A percentile compares a stretch with the other conserved stretches of the same genome.
Evolutionary conservation across 108 stramenopile genomes (phyloP).

Genomic region (Pinguiococcus pyrenoidosus): DNA sequence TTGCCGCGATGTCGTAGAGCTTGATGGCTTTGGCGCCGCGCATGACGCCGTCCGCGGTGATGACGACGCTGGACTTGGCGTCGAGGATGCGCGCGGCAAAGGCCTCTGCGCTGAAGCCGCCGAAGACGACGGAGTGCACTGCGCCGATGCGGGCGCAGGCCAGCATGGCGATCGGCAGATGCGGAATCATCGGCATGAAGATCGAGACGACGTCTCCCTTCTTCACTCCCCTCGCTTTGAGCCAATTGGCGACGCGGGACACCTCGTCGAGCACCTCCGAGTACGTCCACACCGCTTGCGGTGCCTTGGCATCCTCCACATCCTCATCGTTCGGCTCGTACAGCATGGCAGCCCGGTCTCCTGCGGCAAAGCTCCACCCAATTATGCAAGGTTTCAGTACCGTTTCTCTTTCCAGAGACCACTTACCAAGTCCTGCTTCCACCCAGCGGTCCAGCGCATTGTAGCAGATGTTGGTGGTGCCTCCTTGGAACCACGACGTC

Average conservation of each 20-base stretch:
- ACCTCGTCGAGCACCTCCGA: slow-evolving; percentile 4
- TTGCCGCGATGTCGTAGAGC: slow-evolving; percentile 1
- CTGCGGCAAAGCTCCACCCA: not conserved
- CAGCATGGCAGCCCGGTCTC: slow-evolving; percentile 2
- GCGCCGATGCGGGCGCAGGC: slow-evolving; percentile 26
- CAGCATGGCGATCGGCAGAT: slow-evolving; percentile 21
- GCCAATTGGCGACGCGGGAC: slow-evolving; percentile 2
- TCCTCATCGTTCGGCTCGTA: slow-evolving; percentile 7
- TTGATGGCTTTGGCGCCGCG: slow-evolving; percentile 12
- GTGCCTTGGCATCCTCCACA: no score
- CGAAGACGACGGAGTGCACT: slow-evolving; percentile 27
- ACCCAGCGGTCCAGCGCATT: slow-evolving; percentile 71
- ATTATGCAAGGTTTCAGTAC: not conserved
- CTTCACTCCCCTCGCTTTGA: slow-evolving; percentile 6
- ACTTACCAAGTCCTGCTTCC: slow-evolving; percentile 18
- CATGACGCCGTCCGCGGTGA: slow-evolving; percentile 9
- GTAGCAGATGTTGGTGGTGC: slow-evolving; percentile 50
- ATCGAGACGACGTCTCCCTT: slow-evolving; percentile 19
- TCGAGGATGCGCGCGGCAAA: slow-evolving; percentile 10
- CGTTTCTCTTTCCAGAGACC: not conserved
- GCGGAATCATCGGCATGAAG: slow-evolving; percentile 24
- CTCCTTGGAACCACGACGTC: not conserved
- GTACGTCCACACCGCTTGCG: not conserved
- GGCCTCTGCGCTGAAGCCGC: slow-evolving; percentile 18
- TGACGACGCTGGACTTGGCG: slow-evolving; percentile 3